Evolutionary conservation across 2,329 filamentous ascomycete species (phyloP).

Genomic region (Penicillium sp.): DNA sequence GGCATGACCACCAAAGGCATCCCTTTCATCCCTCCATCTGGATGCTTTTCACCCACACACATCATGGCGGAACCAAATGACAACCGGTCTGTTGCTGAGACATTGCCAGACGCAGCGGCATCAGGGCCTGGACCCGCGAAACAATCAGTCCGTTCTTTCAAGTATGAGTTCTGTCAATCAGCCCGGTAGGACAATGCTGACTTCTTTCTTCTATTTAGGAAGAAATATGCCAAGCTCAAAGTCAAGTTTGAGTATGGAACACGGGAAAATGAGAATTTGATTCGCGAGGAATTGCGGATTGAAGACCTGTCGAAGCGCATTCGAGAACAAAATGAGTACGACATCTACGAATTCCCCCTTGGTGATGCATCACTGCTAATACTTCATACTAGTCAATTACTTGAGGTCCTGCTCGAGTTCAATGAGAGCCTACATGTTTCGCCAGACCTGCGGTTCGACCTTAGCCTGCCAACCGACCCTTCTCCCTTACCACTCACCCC

Average conservation of each 20-base stretch:
- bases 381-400: conserved; percentile 63
- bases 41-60: conserved; percentile 5
- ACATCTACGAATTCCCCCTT: conserved; percentile 11
- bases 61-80: conserved; percentile 36
- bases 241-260: conserved; percentile 76
- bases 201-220: conserved; percentile 42
- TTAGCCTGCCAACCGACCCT: conserved; percentile 49
- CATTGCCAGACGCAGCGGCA: conserved; percentile 29
- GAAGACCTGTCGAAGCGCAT: conserved; percentile 76
- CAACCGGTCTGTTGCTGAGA: conserved; percentile 27
- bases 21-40: conserved; percentile 11
- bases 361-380: conserved; percentile 7
- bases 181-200: conserved; percentile 8
- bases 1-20: conserved; percentile 7
- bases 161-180: conserved; percentile 40
- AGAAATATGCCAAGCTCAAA: conserved; percentile 90
- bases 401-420: conserved; percentile 84
- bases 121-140: conserved; percentile 41
- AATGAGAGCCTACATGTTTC: conserved; percentile 80
- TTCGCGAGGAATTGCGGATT: conserved; percentile 77
- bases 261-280: conserved; percentile 60
- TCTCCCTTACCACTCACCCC: conserved; percentile 49
- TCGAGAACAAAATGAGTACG: conserved; percentile 88
- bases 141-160: conserved; percentile 64
- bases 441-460: conserved; percentile 67